Percentiles rank a stretch among this genome's conserved stretches.
These are phyloP conservation scores for Exophiala xenobiotica DNA, from an alignment of 2,329 filamentous ascomycete genomes.

Conservation along the genomic window DNA sequence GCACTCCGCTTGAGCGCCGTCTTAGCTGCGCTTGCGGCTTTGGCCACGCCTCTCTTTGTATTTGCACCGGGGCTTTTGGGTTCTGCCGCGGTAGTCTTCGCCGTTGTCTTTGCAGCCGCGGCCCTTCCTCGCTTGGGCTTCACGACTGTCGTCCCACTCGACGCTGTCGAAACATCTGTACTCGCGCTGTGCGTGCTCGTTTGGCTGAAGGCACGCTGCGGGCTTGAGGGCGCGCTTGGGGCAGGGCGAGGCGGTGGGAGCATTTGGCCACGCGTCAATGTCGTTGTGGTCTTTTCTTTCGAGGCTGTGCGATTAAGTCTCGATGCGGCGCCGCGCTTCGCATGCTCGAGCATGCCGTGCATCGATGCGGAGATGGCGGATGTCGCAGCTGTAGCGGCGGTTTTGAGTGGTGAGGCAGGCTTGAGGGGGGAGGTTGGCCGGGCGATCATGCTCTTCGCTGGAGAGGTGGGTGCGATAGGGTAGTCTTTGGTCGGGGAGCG, in stretches of 20 bases:
- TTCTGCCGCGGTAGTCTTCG: constrained; percentile 5
- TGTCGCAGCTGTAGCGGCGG: constrained; percentile 47
- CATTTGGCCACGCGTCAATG: constrained; percentile 24
- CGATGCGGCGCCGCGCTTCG: constrained; percentile 27
- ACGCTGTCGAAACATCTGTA: constrained; percentile 24
- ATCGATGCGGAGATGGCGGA: constrained; percentile 27
- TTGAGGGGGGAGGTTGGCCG: constrained; percentile 49
- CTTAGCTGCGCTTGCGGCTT: constrained; percentile 21
- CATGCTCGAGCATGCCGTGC: constrained; percentile 28
- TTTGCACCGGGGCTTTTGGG: constrained; percentile 8
- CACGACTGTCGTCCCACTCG: constrained; percentile 26
- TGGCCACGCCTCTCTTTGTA: constrained; percentile 18
- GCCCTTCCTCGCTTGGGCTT: constrained; percentile 25
- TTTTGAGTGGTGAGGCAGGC: constrained; percentile 39
- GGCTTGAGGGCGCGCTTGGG: constrained; percentile 13
- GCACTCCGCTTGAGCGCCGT: constrained; percentile 32
- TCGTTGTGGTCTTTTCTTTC: constrained; percentile 25
- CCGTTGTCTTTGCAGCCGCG: constrained; percentile 13
- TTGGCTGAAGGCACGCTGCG: constrained; percentile 26
- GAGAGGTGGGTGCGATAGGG: constrained; percentile 37
- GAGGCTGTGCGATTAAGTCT: constrained; percentile 27
- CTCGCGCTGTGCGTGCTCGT: constrained; percentile 21
- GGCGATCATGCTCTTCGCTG: constrained; percentile 49
- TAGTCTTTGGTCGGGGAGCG: constrained; percentile 54
- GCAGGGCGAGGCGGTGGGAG: constrained; percentile 28